A percentile compares a stretch with the other conserved stretches of the same genome.
phyloP scores from a whole-genome alignment of 345 rosid species.

The Physaria fendleri region DNA sequence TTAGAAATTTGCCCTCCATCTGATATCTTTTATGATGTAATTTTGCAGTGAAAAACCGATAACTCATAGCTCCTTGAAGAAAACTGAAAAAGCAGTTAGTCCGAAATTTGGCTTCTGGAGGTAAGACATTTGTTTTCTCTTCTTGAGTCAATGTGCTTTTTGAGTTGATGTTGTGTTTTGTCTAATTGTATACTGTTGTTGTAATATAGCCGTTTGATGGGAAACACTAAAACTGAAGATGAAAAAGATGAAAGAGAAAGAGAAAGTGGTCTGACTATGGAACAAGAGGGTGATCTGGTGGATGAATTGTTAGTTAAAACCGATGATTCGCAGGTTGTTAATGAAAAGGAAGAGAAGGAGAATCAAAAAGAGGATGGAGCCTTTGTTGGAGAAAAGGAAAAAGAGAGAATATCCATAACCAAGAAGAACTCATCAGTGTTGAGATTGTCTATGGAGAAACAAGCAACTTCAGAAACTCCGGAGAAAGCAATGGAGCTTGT shows the following conservation, averaged over 20 bases:
- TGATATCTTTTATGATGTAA: not conserved
- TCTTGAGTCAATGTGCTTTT: not conserved
- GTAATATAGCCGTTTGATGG: slow-evolving; percentile 12
- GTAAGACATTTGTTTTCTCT: slow-evolving; percentile 5
- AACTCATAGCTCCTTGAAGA: slow-evolving; percentile 1
- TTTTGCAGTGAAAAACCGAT: slow-evolving; percentile 9
- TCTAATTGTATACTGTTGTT: not conserved
- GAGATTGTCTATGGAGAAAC: slow-evolving; percentile 2
- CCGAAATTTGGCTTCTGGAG: slow-evolving; percentile 18
- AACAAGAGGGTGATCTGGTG: no score
- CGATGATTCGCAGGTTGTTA: not conserved
- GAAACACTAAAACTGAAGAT: slow-evolving; percentile 15
- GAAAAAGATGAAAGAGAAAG: no score
- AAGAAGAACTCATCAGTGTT: not conserved
- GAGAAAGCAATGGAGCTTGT: slow-evolving; percentile 10
- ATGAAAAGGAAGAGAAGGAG: not conserved
- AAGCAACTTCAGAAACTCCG: slow-evolving; percentile 4
- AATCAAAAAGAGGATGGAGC: not conserved
- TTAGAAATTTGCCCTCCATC: not conserved
- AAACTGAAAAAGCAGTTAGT: not conserved
- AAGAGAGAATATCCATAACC: not conserved
- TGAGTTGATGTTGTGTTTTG: not conserved
- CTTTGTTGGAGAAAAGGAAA: not conserved
- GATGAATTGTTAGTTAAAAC: not conserved
- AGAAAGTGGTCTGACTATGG: no score